These are phyloP conservation scores for Nephelium lappaceum DNA, from an alignment of 345 rosid species.

Conservation along the genomic window DNA sequence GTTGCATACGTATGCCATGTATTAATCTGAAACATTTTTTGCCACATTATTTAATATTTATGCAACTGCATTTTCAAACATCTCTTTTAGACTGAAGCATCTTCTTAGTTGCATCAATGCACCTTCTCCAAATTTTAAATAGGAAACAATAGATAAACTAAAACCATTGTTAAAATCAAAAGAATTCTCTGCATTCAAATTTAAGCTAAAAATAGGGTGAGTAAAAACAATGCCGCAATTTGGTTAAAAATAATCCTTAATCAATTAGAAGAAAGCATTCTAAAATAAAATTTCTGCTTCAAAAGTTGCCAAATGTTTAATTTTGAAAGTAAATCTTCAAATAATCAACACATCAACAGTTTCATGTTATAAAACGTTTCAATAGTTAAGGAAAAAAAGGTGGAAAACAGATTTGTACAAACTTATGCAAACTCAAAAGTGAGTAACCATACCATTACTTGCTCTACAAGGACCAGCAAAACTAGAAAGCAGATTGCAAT, in stretches of 20 bases:
- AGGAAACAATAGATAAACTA: not conserved
- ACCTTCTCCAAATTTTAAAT: not conserved
- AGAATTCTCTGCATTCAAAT: no score
- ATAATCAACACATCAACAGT: no score
- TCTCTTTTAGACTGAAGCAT: not conserved
- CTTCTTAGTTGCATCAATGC: not conserved
- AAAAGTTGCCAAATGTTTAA: no score
- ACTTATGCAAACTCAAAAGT: no score
- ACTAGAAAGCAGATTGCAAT: not conserved
- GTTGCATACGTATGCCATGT: not conserved
- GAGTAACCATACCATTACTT: not conserved
- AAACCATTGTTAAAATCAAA: not conserved
- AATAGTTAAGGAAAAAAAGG: not conserved
- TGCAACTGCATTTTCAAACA: not conserved
- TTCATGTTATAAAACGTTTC: no score
- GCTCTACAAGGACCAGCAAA: not conserved
- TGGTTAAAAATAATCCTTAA: not conserved
- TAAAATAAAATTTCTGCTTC: not conserved
- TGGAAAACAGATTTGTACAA: no score
- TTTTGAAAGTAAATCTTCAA: no score
- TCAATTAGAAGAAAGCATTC: not conserved
- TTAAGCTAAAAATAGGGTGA: not conserved
- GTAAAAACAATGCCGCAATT: not conserved
- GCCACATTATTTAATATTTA: no score
- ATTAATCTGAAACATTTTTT: not conserved